Evolutionary conservation across 2,329 filamentous ascomycete species (phyloP).

Genomic region (Penicillium sp.): DNA sequence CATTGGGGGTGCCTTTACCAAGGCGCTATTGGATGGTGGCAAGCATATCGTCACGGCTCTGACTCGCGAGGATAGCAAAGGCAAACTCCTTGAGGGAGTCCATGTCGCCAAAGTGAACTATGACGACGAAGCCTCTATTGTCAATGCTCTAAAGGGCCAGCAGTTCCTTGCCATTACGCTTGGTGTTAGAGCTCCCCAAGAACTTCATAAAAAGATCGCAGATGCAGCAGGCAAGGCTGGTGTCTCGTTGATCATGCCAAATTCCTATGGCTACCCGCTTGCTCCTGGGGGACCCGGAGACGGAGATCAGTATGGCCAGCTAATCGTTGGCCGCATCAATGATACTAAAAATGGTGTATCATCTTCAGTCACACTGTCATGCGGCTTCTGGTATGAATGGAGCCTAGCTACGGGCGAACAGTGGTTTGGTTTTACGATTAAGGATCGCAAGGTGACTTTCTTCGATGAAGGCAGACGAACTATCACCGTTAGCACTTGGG

Average conservation of each 20-base stretch:
- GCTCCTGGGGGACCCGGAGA: slow-evolving; percentile 31
- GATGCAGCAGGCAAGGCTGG: slow-evolving; percentile 59
- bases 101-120: slow-evolving; percentile 52
- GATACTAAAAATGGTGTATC: slow-evolving; percentile 43
- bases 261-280: slow-evolving; percentile 42
- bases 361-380: slow-evolving; percentile 48
- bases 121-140: slow-evolving; percentile 48
- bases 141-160: slow-evolving; percentile 57
- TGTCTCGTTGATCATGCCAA: slow-evolving; percentile 61
- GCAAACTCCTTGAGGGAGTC: slow-evolving; percentile 50
- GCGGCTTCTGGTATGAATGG: slow-evolving; percentile 60
- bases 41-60: slow-evolving; percentile 58
- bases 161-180: slow-evolving; percentile 62
- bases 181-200: slow-evolving; percentile 42
- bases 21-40: slow-evolving; percentile 49
- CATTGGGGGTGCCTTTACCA: slow-evolving; percentile 35
- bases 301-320: slow-evolving; percentile 29
- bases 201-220: slow-evolving; percentile 55
- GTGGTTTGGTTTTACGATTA: slow-evolving; percentile 55
- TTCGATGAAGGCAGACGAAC: slow-evolving; percentile 61
- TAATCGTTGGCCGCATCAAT: slow-evolving; percentile 13
- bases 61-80: slow-evolving; percentile 48
- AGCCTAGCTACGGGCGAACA: slow-evolving; percentile 43
- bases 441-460: slow-evolving; percentile 46
- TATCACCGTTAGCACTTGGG: slow-evolving; percentile 65